Percentiles rank a stretch among this genome's conserved stretches.
phyloP scores from a whole-genome alignment of 208 protist species.

The Trichomonas tenax region DNA sequence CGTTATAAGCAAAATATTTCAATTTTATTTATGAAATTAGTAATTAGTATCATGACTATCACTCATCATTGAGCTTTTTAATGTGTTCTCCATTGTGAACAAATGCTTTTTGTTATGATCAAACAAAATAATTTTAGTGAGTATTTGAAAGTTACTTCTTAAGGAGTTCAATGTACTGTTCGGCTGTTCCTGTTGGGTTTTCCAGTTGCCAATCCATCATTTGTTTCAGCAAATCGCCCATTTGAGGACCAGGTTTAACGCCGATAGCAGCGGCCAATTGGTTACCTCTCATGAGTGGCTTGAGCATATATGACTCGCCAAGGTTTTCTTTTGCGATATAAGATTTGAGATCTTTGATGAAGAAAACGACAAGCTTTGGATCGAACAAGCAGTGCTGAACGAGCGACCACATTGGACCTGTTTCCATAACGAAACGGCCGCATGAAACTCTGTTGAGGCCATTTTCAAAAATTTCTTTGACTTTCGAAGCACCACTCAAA shows the following conservation, averaged over 20 bases:
- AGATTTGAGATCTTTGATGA: background rate
- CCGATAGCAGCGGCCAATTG: background rate
- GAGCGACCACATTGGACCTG: background rate
- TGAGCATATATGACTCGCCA: background rate
- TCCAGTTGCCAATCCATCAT: background rate
- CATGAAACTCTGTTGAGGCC: background rate
- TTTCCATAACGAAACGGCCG: background rate
- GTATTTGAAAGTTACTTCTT: too few species aligned
- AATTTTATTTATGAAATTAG: too few species aligned
- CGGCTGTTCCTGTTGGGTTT: background rate
- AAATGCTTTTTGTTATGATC: too few species aligned
- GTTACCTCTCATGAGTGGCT: background rate
- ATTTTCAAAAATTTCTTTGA: too few species aligned
- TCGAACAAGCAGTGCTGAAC: background rate
- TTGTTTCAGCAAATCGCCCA: background rate
- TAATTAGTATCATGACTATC: too few species aligned
- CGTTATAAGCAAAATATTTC: too few species aligned
- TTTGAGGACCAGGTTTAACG: background rate
- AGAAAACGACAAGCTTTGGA: background rate
- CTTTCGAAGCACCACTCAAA: background rate
- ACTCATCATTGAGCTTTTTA: too few species aligned
- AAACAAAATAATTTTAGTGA: too few species aligned
- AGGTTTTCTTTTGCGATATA: background rate
- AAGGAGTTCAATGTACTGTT: background rate
- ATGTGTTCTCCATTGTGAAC: too few species aligned